Base-by-base conservation (phyloP, 2,329 filamentous ascomycete genomes). In the Arachnomyces sp. region DNA sequence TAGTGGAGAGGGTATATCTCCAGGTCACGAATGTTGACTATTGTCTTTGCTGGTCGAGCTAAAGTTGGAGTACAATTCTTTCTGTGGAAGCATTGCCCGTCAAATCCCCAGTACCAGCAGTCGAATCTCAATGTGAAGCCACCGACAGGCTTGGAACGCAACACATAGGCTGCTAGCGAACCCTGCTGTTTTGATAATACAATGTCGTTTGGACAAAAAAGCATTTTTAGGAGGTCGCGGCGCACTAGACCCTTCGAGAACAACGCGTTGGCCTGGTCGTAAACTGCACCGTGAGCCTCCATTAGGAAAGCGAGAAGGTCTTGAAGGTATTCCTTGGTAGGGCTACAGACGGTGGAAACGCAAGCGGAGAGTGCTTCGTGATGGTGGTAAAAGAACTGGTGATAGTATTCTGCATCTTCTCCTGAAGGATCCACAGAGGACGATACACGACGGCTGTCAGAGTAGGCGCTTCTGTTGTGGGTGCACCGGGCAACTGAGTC, bases 251-350 rank as follows among this genome's bases (percentile, higher is more conserved):
- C 31, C 16, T 34, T 8, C 8, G 31, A 34, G 14, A 34, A 34
- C 8, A 9, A 15, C 31, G 8, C 8, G 16, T 34, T 15, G 16
- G 14, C 8, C 14, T 15, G 31, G 16, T 9, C 31, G 14, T 9
- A 15, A 15, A 34, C 7, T 15, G 31, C 16, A 34, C 31, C 31
- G 16, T 34, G 16, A 8, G 31, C 8, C 31, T 34, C 31, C 31
- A 12, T 9, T 9, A 34, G 11, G 14, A 9, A 15, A 15, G 11
- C 16, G 31, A 34, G 31, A 8, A 34, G 31, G 8, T 34, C 31
- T 34, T 34, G 31, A 34, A 34, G 31, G 31, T 34, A 34, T 34
- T 34, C 31, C 31, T 34, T 34, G 8, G 31, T 34, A 34, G 31
- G 31, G 31, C 31, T 34, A 9, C 8, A 9, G 31, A 15, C 8